Conservation (phyloP, 257 asterid genomes). For the Linaria vulgaris region DNA sequence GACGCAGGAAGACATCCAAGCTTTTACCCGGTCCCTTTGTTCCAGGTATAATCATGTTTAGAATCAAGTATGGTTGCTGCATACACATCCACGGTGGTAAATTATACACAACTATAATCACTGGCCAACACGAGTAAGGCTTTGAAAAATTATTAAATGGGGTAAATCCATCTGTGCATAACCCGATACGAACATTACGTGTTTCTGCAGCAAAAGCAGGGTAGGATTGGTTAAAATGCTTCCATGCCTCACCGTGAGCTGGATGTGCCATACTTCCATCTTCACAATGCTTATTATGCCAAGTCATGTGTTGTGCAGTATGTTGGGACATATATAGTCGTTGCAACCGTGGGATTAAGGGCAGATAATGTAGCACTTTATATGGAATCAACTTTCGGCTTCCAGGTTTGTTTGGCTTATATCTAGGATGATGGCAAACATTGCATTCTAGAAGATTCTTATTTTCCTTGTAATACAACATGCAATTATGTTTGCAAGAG, state of each 20-base stretch:
- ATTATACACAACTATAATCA: too few relatives aligned
- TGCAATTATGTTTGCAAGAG: not conserved
- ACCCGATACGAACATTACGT: not conserved
- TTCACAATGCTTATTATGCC: not conserved
- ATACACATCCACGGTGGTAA: too few relatives aligned
- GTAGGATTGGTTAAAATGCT: not conserved
- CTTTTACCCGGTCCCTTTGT: too few relatives aligned
- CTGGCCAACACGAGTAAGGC: conserved; percentile 5
- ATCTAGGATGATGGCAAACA: not conserved
- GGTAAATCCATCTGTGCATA: conserved; percentile 1
- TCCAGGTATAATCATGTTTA: too few relatives aligned
- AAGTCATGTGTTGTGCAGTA: not conserved
- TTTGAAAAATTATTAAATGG: not conserved
- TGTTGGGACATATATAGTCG: not conserved
- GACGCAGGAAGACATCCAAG: too few relatives aligned
- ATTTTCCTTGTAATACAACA: conserved; percentile 3
- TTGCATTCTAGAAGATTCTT: not conserved
- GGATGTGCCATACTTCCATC: not conserved
- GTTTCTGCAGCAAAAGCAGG: not conserved
- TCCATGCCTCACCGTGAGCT: conserved; percentile 14
- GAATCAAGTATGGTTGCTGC: too few relatives aligned
- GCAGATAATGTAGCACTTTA: not conserved
- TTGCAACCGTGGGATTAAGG: not conserved
- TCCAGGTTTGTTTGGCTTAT: not conserved
- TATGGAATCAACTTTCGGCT: not conserved